Conservation (phyloP, 2,329 filamentous ascomycete species). For the Diplodia seriata region DNA sequence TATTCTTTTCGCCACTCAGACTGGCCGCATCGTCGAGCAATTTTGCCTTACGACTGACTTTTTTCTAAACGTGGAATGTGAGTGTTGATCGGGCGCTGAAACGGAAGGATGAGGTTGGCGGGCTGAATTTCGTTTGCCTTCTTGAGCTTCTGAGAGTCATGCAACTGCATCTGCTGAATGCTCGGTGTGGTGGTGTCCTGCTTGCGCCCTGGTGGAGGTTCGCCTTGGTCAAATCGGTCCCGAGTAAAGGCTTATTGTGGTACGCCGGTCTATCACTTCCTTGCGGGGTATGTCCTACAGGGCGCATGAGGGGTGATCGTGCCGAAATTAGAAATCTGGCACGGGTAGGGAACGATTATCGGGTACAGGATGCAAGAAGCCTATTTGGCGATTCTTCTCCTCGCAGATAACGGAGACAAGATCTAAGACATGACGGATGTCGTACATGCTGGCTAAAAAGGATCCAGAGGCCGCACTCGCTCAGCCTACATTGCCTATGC, state of each 20-base stretch:
- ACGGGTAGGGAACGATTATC: neutral
- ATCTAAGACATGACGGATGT: constrained; percentile 15
- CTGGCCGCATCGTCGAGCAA: neutral
- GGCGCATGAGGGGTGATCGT: constrained; percentile 3
- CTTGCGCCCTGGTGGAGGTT: constrained; percentile 5
- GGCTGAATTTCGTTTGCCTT: constrained; percentile 18
- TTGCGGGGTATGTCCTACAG: constrained; percentile 7
- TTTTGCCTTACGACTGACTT: neutral
- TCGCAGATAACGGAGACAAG: neutral
- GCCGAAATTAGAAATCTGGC: constrained; percentile 21
- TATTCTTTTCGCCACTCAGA: constrained; percentile 12
- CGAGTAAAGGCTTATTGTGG: neutral
- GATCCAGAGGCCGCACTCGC: neutral
- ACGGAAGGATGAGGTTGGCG: neutral
- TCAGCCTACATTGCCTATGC: constrained; percentile 8
- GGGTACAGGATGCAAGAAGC: constrained; percentile 1
- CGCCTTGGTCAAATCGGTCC: neutral
- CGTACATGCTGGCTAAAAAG: constrained; percentile 7
- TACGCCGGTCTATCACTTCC: constrained; percentile 1
- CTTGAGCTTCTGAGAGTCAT: neutral
- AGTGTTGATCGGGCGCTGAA: constrained; percentile 8
- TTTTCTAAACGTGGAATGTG: neutral
- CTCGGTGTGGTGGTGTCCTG: neutral
- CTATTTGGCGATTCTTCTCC: constrained; percentile 10
- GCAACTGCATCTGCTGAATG: neutral